Base-by-base conservation (phyloP, 768 basidiomycete genomes). In the Suillus decipiens region DNA sequence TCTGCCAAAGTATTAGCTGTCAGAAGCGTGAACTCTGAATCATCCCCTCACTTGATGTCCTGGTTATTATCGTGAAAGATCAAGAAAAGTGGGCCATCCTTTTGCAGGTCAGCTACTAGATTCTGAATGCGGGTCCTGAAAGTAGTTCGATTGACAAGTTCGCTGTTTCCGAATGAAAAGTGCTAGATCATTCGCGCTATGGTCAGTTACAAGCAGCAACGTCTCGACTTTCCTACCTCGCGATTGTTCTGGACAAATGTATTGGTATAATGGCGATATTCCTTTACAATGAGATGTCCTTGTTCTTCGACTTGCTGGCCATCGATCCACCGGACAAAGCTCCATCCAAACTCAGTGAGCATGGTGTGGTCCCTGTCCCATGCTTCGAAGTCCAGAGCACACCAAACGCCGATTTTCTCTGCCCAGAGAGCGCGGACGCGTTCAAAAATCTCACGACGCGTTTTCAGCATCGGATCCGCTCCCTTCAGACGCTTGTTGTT, bases 291-390 rank as follows among this genome's bases (percentile, higher is more conserved):
- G 45, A 87, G 75, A 71, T 92, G 89, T 0, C 83, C 87, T 48
- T 77, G 68, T 58, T 86, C 81, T 42, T 77, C 76, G 45, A 85
- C 69, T 69, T 79, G 79, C 47, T 77, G 48, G 5, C 81, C 86
- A 31, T 82, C 77, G 56, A 84, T 77, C 86, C 88, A 92, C 10
- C 76, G 78, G 36, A 88, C 67, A 10, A 78, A 70, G 67, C 86
- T 85, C 82, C 86, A 94, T n/a, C 94, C 94, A 67, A 92, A 89
- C 72, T 96, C 94, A 31, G 90, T 93, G 65, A 94, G 79, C 24
- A 88, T 65, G 1, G 77, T 83, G 69, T 92, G 89, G 48, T 92
- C 90, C 47, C 75, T 74, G 70, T 95, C 93, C 92, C 92, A 95
- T 19, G 83, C 85, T 75, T 95, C 93, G 65, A 95, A 88, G 72